Evolutionary conservation across 2,329 filamentous ascomycete species (phyloP).

Genomic region (Ploettnerulaceae sp.): DNA sequence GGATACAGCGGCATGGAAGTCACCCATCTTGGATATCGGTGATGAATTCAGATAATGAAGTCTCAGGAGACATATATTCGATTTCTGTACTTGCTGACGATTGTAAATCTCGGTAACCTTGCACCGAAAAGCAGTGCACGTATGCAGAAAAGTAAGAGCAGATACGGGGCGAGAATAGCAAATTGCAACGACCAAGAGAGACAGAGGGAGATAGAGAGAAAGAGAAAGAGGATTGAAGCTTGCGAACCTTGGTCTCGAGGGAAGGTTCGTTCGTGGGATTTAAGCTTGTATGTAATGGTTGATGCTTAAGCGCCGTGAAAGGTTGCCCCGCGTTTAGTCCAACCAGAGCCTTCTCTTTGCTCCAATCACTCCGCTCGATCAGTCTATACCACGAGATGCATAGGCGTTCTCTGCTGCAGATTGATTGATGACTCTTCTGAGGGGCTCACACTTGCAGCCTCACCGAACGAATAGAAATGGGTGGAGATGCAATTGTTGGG

Average conservation of each 20-base stretch:
- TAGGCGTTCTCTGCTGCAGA: neutral
- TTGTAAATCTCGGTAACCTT: conserved; percentile 6
- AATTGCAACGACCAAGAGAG: conserved; percentile 6
- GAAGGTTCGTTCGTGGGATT: neutral
- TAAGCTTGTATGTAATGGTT: conserved; percentile 9
- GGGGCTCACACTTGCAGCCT: neutral
- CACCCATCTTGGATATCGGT: conserved; percentile 32
- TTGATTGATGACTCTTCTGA: neutral
- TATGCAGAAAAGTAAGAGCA: neutral
- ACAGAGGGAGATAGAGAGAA: neutral
- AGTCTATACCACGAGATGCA: conserved; percentile 7
- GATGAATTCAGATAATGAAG: neutral
- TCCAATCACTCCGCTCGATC: conserved; percentile 7
- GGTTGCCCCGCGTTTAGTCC: conserved; percentile 1
- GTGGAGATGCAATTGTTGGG: neutral
- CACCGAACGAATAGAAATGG: neutral
- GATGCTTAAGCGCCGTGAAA: conserved; percentile 12
- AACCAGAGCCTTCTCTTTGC: neutral
- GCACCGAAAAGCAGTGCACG: neutral
- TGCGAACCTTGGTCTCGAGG: conserved; percentile 1
- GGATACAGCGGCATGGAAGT: conserved; percentile 42
- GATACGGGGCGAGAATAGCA: conserved; percentile 3
- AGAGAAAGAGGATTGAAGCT: neutral
- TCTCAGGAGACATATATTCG: conserved; percentile 1
- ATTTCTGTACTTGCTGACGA: neutral